Evolutionary conservation across 768 basidiomycete species (phyloP), one percentile per base, ranked within the genome.

Genomic region (Amanita phalloides): DNA sequence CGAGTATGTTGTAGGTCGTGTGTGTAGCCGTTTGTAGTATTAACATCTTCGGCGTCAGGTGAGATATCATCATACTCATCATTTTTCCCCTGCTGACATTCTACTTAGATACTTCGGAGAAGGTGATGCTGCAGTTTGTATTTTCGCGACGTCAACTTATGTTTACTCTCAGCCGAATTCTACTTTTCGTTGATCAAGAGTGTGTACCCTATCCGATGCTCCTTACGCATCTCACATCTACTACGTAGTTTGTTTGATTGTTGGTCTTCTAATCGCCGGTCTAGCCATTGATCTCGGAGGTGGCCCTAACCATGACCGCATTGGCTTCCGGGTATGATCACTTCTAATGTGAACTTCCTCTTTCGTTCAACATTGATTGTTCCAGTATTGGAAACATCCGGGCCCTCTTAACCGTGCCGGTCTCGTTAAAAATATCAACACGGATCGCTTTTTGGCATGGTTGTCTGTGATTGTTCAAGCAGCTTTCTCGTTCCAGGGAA

Each of bases 201-300:
- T 84, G 54, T 61, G 75, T 58, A 5, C 23, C 6, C 43, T 37
- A 14, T 23, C 3, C 1, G 35, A 30, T 45, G 11, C 5, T 45
- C 13, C 28, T 35, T 39, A 36, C 11, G 25, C 45, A 7, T 39
- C 53, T 30, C 30, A 37, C 13, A 5, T n/a, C 7, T 8, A 26
- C 36, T 14, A 11, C 26, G 21, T 46, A 83, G 81, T 84, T 33
- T 56, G 64, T n/a, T 62, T 84, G 49, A 84, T 86, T 44, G 75
- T 75, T 41, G 73, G 76, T n/a, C 66, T 85, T 32, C 72, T 86
- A 47, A 48, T 83, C 37, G 65, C 71, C 51, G 83, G 83, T 30
- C 75, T 92, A 54, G 67, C 88, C 54, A 74, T 91, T 54, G 84
- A 87, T 56, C 75, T 86, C 17, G 90, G 90, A 38, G 90, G 87